phyloP scores from a whole-genome alignment of 345 rosid species.

The Brassica juncea region DNA sequence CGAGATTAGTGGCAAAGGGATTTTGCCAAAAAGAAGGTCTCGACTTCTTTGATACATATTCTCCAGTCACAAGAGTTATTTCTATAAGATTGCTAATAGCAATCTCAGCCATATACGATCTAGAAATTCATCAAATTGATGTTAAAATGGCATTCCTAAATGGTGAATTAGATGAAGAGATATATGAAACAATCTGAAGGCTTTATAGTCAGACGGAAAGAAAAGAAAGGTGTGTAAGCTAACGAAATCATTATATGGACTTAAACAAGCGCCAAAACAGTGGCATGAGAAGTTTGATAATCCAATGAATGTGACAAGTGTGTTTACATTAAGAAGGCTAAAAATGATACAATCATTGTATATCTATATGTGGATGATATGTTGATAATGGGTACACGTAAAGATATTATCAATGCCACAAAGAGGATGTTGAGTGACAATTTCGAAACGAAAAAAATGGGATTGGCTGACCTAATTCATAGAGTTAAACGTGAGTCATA shows the following conservation, averaged over 20 bases:
- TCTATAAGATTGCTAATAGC: background rate
- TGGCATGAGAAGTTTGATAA: no score
- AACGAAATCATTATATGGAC: background rate
- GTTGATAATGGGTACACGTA: no score
- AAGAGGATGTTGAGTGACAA: no score
- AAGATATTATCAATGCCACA: no score
- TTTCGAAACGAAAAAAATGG: no score
- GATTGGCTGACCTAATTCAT: no score
- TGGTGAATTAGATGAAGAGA: no score
- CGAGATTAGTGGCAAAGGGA: background rate
- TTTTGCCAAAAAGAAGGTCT: background rate
- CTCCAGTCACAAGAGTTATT: background rate
- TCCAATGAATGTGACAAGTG: background rate
- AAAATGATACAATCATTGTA: no score
- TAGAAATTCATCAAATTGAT: background rate
- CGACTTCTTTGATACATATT: background rate
- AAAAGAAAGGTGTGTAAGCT: background rate
- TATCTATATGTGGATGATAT: no score
- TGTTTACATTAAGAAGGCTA: background rate
- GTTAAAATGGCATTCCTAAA: no score
- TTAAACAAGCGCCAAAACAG: background rate
- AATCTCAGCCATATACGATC: background rate
- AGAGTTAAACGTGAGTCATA: no score
- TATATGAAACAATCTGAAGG: background rate
- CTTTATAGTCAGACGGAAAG: background rate